phyloP scores from a whole-genome alignment of 352 stramenopile genomes.

The Phytopythium vexans region DNA sequence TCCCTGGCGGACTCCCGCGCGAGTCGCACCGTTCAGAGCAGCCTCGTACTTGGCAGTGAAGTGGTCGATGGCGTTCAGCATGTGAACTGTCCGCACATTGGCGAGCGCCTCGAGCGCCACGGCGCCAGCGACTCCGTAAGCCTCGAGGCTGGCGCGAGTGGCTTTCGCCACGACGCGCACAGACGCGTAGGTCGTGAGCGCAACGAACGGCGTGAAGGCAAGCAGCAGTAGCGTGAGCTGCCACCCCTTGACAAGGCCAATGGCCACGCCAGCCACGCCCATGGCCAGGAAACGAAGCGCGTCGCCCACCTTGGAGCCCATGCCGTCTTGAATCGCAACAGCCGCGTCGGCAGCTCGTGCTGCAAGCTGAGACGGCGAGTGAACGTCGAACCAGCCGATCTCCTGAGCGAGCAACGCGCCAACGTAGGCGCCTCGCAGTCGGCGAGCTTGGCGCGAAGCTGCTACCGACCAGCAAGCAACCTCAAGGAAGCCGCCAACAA shows the following conservation, averaged over 20 bases:
- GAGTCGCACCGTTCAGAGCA: slow-evolving; percentile 33
- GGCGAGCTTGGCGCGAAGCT: slow-evolving; percentile 41
- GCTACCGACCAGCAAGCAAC: slow-evolving; percentile 50
- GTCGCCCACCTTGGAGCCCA: slow-evolving; percentile 39
- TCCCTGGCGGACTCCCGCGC: slow-evolving; percentile 25
- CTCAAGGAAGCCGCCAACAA: slow-evolving; percentile 37
- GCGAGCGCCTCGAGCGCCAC: slow-evolving; percentile 40
- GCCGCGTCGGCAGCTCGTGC: slow-evolving; percentile 32
- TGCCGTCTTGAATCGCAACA: slow-evolving; percentile 44
- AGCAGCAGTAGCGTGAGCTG: slow-evolving; percentile 43
- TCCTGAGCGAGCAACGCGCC: slow-evolving; percentile 38
- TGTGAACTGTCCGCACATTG: slow-evolving; percentile 39
- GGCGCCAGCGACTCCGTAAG: slow-evolving; percentile 43
- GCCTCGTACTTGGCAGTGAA: slow-evolving; percentile 22
- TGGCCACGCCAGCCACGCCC: slow-evolving; percentile 32
- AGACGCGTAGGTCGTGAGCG: slow-evolving; percentile 10
- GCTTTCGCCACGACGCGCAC: slow-evolving; percentile 13
- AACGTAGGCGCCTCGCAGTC: slow-evolving; percentile 35
- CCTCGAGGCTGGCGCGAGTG: slow-evolving; percentile 25
- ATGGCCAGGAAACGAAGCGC: slow-evolving; percentile 26
- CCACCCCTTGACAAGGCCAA: slow-evolving; percentile 37
- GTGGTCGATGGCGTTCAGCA: slow-evolving; percentile 34
- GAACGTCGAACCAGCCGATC: slow-evolving; percentile 42
- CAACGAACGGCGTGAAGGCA: slow-evolving; percentile 28
- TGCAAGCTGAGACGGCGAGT: slow-evolving; percentile 27